Base-by-base conservation (phyloP, 306 rosid genomes). In the Potentilla sterilis region DNA sequence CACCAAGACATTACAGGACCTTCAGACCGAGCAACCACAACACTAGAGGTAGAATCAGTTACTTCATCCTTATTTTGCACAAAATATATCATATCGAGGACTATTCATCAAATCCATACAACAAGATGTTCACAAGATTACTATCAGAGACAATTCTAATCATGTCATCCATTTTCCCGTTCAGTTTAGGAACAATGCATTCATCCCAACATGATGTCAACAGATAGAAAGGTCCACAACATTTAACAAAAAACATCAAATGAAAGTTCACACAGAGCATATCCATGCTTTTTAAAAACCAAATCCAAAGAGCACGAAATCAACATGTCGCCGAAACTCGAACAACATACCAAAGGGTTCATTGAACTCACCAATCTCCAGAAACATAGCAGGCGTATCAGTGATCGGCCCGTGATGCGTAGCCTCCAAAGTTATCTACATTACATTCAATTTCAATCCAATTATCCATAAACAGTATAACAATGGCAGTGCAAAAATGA, bases 361-460 rank as follows among this genome's bases (percentile, higher is more conserved):
- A 48, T 76, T 61, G 42, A 34, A 38, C 90, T 85, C 75, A 95
- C 98, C 98, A 84, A 92, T 95, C 89, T 95, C 97, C 34, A 95
- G 68, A 80, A 92, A 95, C 97, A 95, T 84, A 24, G 97, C 87
- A 58, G 96, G 96, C 72, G 87, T 86, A 75, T 79, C 88, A 32
- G 97, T 92, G 80, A 90, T 9, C 1, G 98, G 98, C 69, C 98
- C 98, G 51, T 95, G 98, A 77, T 95, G 98, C 77, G 97, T 95
- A 37, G 89, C 98, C 84, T 95, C 97, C 93, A 95, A 80, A 76
- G 98, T 95, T 61, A 92, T 88, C 98, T 92, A 85, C 81, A 82
- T 9, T 76, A 68, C 66, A 47, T 18, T 3, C 24, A 38, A 62
- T 15, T 24, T 47, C 68, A 52, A 61, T 13, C 34, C 64, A 57